phyloP scores from a whole-genome alignment of 106 monocot species.

The Apostasia ramifera region DNA sequence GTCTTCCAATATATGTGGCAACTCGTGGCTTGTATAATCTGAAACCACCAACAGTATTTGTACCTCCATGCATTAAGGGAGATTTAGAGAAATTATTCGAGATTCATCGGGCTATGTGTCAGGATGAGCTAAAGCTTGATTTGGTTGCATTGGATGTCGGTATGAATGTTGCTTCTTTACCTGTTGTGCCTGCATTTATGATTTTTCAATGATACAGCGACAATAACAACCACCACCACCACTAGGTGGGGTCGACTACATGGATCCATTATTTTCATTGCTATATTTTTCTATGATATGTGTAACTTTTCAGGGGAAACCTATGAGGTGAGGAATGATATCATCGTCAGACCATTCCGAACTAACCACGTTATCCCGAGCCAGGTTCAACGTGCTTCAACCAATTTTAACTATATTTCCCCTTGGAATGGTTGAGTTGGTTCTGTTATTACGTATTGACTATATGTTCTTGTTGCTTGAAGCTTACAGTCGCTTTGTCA shows the following conservation, averaged over 20 bases:
- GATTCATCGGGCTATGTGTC: slow-evolving; percentile 76
- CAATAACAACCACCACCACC: too few species aligned
- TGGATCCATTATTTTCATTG: too few species aligned
- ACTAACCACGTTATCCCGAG: slow-evolving; percentile 94
- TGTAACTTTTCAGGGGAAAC: slow-evolving; percentile 63
- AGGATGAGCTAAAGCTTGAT: slow-evolving; percentile 68
- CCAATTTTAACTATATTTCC: not conserved
- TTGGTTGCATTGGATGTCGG: slow-evolving; percentile 88
- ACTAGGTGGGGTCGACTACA: too few species aligned
- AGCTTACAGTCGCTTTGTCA: not conserved
- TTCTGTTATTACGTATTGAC: not conserved
- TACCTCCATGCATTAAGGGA: slow-evolving; percentile 78
- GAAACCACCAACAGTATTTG: slow-evolving; percentile 92
- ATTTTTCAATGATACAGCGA: not conserved
- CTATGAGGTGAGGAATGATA: slow-evolving; percentile 92
- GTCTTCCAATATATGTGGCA: slow-evolving; percentile 95
- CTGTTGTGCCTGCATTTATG: not conserved
- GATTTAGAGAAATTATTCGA: slow-evolving; percentile 86
- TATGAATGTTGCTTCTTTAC: slow-evolving; percentile 30
- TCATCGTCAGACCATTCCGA: slow-evolving; percentile 94
- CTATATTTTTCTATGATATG: not conserved
- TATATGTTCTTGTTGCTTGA: not conserved
- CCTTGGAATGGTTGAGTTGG: not conserved
- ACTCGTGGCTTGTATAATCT: slow-evolving; percentile 81
- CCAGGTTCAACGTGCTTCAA: slow-evolving; percentile 46